phyloP scores from a whole-genome alignment of 2,329 filamentous ascomycete species.

The Apiospora marii region DNA sequence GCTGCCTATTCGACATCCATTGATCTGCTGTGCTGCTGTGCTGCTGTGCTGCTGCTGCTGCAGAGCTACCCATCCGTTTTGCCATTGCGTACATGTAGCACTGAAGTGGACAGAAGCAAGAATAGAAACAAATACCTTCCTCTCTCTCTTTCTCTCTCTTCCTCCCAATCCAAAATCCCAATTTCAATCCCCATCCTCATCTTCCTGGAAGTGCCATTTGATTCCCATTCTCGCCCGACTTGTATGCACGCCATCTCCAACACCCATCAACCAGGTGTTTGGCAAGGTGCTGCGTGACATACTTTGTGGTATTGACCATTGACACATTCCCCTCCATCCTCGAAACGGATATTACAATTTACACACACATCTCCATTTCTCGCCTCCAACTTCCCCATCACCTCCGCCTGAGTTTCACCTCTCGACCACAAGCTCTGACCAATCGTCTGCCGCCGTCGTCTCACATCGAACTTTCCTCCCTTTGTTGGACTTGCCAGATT shows the following conservation, averaged over 20 bases:
- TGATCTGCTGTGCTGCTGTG: background rate
- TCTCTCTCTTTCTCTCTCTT: background rate
- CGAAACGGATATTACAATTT: background rate
- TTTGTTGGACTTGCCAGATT: background rate
- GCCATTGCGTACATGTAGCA: background rate
- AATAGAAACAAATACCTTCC: background rate
- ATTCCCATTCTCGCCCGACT: background rate
- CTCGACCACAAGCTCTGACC: background rate
- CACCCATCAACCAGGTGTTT: constrained; percentile 13
- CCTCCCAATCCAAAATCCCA: background rate
- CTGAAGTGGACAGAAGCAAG: background rate
- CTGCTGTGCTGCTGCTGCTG: background rate
- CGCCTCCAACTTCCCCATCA: constrained; percentile 5
- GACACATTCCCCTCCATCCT: background rate
- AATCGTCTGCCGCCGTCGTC: background rate
- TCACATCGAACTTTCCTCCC: background rate
- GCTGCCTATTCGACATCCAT: background rate
- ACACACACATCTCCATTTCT: background rate
- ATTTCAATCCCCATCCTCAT: background rate
- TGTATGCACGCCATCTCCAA: constrained; percentile 19
- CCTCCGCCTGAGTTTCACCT: constrained; percentile 11
- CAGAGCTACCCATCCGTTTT: background rate
- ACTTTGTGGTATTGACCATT: background rate
- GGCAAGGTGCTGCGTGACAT: constrained; percentile 17
- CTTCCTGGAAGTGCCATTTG: background rate